phyloP scores from a whole-genome alignment of 129 eudicot species.

The Solidago caesia region DNA sequence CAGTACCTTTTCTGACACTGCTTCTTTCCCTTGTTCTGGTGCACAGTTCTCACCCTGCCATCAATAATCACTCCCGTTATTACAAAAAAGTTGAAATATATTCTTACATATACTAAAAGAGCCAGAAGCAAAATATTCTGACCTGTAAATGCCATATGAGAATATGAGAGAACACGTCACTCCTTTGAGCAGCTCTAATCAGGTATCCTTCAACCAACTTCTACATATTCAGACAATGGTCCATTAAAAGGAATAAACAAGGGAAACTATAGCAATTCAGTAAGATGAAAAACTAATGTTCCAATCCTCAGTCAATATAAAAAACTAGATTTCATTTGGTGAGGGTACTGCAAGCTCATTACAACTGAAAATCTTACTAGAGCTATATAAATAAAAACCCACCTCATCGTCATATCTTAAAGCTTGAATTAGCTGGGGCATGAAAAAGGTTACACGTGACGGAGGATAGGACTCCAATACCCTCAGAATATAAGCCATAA shows the following conservation, averaged over 20 bases:
- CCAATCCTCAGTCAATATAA: slow-evolving; percentile 1
- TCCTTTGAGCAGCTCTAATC: slow-evolving; percentile 97
- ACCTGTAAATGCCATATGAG: slow-evolving; percentile 99
- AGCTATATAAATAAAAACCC: slow-evolving; percentile 26
- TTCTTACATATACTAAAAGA: neutral
- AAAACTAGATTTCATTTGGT: neutral
- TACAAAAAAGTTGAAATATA: slow-evolving; percentile 26
- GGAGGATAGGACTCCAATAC: slow-evolving; percentile 99
- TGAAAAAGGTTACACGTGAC: slow-evolving; percentile 90
- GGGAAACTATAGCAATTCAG: slow-evolving; percentile 1
- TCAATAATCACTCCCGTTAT: slow-evolving; percentile 21
- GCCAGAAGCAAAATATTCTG: slow-evolving; percentile 7
- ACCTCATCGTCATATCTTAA: slow-evolving; percentile 90
- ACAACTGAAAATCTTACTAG: neutral
- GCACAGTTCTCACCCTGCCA: slow-evolving; percentile 84
- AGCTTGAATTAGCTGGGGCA: slow-evolving; percentile 98
- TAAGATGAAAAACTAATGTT: neutral
- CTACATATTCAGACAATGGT: slow-evolving; percentile 43
- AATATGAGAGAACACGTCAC: slow-evolving; percentile 92
- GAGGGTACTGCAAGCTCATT: slow-evolving; percentile 3
- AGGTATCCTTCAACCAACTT: slow-evolving; percentile 91
- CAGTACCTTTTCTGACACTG: slow-evolving; percentile 64
- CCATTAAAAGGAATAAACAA: neutral
- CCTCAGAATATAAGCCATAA: slow-evolving; percentile 97
- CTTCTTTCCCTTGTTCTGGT: slow-evolving; percentile 85